A percentile compares a stretch with the other conserved stretches of the same genome.
Evolutionary conservation across 768 basidiomycete species (phyloP).

Genomic region (Phylloporus rhodoxanthus): DNA sequence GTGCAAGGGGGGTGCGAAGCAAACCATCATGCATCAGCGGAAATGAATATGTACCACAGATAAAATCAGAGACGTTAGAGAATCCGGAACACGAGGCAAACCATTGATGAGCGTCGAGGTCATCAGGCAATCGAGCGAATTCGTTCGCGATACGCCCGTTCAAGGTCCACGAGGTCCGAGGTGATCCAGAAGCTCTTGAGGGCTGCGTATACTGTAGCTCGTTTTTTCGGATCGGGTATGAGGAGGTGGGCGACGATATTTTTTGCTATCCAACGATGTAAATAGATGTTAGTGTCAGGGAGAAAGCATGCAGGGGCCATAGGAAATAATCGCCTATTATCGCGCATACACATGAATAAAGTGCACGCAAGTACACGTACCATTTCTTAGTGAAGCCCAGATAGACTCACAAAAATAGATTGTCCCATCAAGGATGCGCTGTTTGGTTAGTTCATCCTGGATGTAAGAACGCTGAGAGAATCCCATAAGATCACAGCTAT

Average conservation of each 20-base stretch:
- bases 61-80: not conserved
- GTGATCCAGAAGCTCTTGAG: slow-evolving; percentile 63
- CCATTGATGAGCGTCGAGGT: not conserved
- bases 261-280: slow-evolving; percentile 35
- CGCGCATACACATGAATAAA: not conserved
- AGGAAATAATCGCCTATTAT: not conserved
- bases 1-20: not conserved
- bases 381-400: slow-evolving; percentile 56
- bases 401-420: slow-evolving; percentile 48
- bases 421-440: slow-evolving; percentile 59
- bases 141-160: slow-evolving; percentile 54
- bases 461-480: slow-evolving; percentile 32
- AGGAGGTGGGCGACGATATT: slow-evolving; percentile 57
- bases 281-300: slow-evolving; percentile 5
- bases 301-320: not conserved
- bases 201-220: slow-evolving; percentile 60
- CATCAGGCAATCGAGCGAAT: slow-evolving; percentile 29
- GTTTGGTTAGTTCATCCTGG: slow-evolving; percentile 59
- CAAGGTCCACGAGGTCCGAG: slow-evolving; percentile 54
- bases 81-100: not conserved
- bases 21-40: not conserved
- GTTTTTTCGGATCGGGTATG: slow-evolving; percentile 46
- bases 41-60: not conserved
- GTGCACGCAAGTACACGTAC: slow-evolving; percentile 34
- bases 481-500: slow-evolving; percentile 28